Evolutionary conservation across 768 basidiomycete species (phyloP), one percentile per base, ranked within the genome.

Genomic region (Mycena indigotica): DNA sequence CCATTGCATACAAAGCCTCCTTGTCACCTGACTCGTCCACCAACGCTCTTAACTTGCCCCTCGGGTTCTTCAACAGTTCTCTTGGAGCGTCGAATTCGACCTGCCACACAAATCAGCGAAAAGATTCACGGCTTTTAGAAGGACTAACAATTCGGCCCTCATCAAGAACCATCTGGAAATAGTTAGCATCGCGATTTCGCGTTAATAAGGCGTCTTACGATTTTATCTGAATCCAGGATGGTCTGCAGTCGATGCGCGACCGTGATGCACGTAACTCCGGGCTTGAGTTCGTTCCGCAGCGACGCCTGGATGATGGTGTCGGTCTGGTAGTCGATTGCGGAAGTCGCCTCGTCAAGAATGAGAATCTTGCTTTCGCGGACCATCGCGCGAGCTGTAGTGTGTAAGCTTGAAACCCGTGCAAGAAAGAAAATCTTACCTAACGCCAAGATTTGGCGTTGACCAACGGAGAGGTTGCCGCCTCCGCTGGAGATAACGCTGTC

Each of bases 281-380:
- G 73, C 21, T 74, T 77, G 66, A 89, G 87, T 62, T 89, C 85
- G 50, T 81, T 78, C 16, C 85, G 72, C 44, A 89, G 84, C 3
- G 86, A 85, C 46, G 77, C 71, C 64, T 89, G 87, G 57, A 89
- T 89, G 68, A 86, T 85, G 23, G 81, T 74, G 54, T 89, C 88
- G 35, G 88, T 87, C 41, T 80, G 82, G 57, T 85, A 81, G 66
- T 85, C 84, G 35, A 63, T 59, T 17, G 58, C 62, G 55, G 84
- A 80, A 50, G 83, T 84, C 17, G 84, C 84, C 56, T 85, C 82
- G 48, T 83, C 84, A 29, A 85, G 73, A 23, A 85, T 77, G 50
- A 86, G 77, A 55, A 85, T 72, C 28, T 77, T 66, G 65, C 80
- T 83, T 28, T 78, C 74, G 16, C 82, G 72, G 25, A 85, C 68